Percentiles rank a stretch among this genome's conserved stretches.
phyloP scores from a whole-genome alignment of 768 basidiomycete species.

The Tubosaeta brunneosetosa region DNA sequence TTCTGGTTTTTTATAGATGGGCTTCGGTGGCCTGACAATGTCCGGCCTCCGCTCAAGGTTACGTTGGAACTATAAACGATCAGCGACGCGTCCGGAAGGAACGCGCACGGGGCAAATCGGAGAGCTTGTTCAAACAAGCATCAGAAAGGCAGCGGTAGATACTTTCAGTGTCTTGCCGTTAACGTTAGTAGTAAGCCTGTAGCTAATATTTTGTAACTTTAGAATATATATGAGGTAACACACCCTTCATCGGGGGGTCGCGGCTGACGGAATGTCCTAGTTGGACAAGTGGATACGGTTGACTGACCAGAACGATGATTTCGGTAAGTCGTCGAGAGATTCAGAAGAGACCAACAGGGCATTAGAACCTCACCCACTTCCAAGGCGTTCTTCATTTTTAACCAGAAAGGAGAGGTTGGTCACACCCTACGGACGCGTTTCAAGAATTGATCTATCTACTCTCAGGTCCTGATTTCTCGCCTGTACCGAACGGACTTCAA shows the following conservation, averaged over 20 bases:
- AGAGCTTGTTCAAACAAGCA: background rate
- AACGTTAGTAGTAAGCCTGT: background rate
- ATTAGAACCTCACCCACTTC: constrained; percentile 2
- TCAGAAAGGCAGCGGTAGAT: background rate
- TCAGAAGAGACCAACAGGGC: background rate
- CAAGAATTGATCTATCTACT: constrained; percentile 4
- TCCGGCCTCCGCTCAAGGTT: background rate
- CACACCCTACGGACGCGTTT: background rate
- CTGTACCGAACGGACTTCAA: constrained; percentile 97
- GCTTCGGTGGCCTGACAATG: background rate
- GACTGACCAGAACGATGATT: constrained; percentile 35
- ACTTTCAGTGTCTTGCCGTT: background rate
- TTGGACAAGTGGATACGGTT: background rate
- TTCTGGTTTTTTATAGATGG: constrained; percentile 8
- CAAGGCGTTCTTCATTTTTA: constrained; percentile 98
- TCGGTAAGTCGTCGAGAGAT: constrained; percentile 35
- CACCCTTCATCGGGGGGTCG: constrained; percentile 12
- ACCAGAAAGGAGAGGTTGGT: constrained; percentile 95
- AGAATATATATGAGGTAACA: background rate
- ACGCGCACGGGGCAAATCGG: background rate
- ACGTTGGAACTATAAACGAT: background rate
- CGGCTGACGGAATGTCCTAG: background rate
- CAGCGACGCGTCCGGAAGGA: background rate
- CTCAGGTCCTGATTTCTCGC: constrained; percentile 89
- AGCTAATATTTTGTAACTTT: background rate